Percentiles rank a stretch among this genome's conserved stretches.
Conservation (phyloP, 1,284 basidiomycete species). For the Malassezia psittaci region DNA sequence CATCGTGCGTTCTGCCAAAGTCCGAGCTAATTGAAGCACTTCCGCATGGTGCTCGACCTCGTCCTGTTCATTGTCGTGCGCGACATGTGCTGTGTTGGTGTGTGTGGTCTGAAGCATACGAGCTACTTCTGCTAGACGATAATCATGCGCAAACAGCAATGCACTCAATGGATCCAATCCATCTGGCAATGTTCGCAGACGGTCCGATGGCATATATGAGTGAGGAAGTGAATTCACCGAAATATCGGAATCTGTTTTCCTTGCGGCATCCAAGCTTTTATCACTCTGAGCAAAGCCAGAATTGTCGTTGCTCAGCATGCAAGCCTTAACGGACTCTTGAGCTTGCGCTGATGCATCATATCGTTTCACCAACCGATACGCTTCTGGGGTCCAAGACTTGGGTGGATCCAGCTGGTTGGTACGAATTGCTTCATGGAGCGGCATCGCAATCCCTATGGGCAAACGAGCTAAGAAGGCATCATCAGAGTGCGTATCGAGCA, state of each 20-base stretch:
- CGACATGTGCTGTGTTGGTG: slow-evolving; percentile 23
- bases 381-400: slow-evolving; percentile 59
- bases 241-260: no score
- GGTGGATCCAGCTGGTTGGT: slow-evolving; percentile 69
- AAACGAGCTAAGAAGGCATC: slow-evolving; percentile 52
- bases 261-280: slow-evolving; percentile 7
- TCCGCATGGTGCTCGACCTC: slow-evolving; percentile 20
- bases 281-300: slow-evolving; percentile 6
- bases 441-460: slow-evolving; percentile 65
- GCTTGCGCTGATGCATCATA: slow-evolving; percentile 57
- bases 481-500: slow-evolving; percentile 56
- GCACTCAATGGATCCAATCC: slow-evolving; percentile 34
- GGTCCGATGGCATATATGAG: neutral
- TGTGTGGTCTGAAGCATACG: slow-evolving; percentile 34
- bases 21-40: slow-evolving; percentile 11
- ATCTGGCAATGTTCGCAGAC: slow-evolving; percentile 20
- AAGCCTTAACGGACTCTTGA: no score
- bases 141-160: slow-evolving; percentile 33
- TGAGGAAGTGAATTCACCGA: no score
- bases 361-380: slow-evolving; percentile 67
- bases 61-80: slow-evolving; percentile 26
- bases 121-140: slow-evolving; percentile 37
- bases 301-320: no score
- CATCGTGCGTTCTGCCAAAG: slow-evolving; percentile 33
- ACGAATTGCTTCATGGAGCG: slow-evolving; percentile 69